phyloP scores from a whole-genome alignment of 495 filamentous ascomycete species.

The Pseudoneurospora amorphoporcata region DNA sequence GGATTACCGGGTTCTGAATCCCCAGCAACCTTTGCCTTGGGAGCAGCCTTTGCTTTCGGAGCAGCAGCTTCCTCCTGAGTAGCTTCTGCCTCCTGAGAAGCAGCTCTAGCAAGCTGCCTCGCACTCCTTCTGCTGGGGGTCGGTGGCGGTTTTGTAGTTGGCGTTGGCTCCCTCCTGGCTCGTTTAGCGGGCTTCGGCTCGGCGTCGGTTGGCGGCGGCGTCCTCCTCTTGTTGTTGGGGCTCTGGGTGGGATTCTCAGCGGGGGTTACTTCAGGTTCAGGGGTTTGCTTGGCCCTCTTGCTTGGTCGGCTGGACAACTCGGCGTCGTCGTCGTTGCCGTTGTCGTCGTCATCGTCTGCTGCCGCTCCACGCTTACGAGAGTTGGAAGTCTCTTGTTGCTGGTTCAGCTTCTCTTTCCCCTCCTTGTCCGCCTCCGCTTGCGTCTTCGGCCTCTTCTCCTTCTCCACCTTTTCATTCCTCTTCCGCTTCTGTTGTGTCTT shows the following conservation, averaged over 20 bases:
- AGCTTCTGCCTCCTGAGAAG: background rate
- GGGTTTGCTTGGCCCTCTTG: background rate
- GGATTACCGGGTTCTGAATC: background rate
- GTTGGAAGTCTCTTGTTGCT: background rate
- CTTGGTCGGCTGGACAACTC: background rate
- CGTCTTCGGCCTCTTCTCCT: no score
- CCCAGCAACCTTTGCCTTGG: background rate
- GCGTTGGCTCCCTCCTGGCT: background rate
- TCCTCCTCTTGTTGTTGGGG: background rate
- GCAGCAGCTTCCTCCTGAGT: background rate
- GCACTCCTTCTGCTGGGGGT: background rate
- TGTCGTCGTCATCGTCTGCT: background rate
- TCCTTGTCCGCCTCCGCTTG: background rate
- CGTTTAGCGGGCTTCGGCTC: background rate
- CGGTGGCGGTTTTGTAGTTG: background rate
- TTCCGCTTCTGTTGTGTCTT: no score
- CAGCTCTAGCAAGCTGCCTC: background rate
- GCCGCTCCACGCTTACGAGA: background rate
- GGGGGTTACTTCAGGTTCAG: background rate
- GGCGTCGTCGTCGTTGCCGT: background rate
- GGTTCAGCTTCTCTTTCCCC: background rate
- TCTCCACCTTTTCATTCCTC: background rate
- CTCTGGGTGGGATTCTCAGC: background rate
- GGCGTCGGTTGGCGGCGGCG: background rate
- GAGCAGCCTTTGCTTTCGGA: no score